Evolutionary conservation across 2,329 filamentous ascomycete genomes (phyloP), one percentile per base, ranked within the genome.

Genomic region (Fusarium sulawesiense): DNA sequence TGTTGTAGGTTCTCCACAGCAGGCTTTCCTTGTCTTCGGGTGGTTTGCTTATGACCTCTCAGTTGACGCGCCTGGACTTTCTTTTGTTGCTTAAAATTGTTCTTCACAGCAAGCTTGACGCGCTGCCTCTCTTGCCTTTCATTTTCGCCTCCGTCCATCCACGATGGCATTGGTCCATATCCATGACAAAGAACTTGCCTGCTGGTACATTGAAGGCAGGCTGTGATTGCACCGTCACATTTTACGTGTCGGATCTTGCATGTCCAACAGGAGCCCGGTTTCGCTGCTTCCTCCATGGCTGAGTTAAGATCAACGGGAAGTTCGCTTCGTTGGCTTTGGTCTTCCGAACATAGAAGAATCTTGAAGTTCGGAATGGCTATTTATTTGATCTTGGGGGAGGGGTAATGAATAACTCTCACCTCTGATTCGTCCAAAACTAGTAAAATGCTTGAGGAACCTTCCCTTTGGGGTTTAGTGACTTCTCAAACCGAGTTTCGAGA

Each of bases 1-100:
- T 4, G 25, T 10, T 30, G 16, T 14, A 2, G 3, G 0, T 5
- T 4, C 13, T 34, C 40, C 4, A 4, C 1, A 34, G 11, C 2
- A 14, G 40, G 3, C 13, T n/a, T 13, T 16, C 2, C 44, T 12
- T 11, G 40, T 12, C 16, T 2, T n/a, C 4, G 11, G 12, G 7
- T 20, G 0, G 0, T 11, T 20, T 16, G n/a, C 3, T 25, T 45
- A 7, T 20, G 12, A 0, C 2, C 5, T n/a, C n/a, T 25, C 2
- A 2, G 20, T 32, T n/a, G 40, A 32, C n/a, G 20, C 10, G n/a
- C 27, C n/a, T 45, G 25, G 1, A 16, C 5, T 14, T 18, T 54
- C 27, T 54, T 54, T 23, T 44, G 42, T 3, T 32, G n/a, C 7
- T 13, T 32, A 14, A 45, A 32, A 9, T 18, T 54, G 27, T 25